A percentile compares a stretch with the other conserved stretches of the same genome.
phyloP scores from a whole-genome alignment of 495 filamentous ascomycete genomes.

The Eremomyces bilateralis region DNA sequence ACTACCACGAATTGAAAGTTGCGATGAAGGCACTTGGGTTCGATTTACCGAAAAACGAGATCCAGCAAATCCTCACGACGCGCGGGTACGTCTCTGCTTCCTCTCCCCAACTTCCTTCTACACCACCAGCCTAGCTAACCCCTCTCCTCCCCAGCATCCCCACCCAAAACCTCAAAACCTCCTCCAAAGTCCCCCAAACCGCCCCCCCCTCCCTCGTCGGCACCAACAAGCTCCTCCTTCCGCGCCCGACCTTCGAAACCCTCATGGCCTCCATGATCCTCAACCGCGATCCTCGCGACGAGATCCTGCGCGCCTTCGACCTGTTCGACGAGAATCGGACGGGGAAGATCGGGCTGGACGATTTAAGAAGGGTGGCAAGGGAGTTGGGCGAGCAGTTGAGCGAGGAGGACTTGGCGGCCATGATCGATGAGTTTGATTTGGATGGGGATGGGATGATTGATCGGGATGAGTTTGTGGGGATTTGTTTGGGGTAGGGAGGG shows the following conservation, averaged over 20 bases:
- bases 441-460: constrained; percentile 78
- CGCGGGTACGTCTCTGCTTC: constrained; percentile 26
- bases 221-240: constrained; percentile 37
- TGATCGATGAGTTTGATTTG: constrained; percentile 98
- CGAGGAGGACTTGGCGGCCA: constrained; percentile 78
- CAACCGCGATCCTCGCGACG: constrained; percentile 65
- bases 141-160: constrained; percentile 3
- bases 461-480: constrained; percentile 72
- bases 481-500: constrained; percentile 38
- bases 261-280: constrained; percentile 64
- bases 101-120: not conserved
- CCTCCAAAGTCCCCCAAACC: constrained; percentile 8
- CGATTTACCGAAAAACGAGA: constrained; percentile 65
- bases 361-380: constrained; percentile 67
- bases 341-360: constrained; percentile 67
- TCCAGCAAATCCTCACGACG: constrained; percentile 49
- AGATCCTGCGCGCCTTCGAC: constrained; percentile 78
- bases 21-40: constrained; percentile 92
- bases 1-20: constrained; percentile 97
- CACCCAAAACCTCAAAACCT: not conserved
- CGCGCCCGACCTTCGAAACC: constrained; percentile 49
- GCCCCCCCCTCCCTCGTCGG: constrained; percentile 19
- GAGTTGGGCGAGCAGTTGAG: constrained; percentile 81
- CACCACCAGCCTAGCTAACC: constrained; percentile 1
- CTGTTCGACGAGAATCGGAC: constrained; percentile 67